Evolutionary conservation across 257 asterid genomes (phyloP), one percentile per base, ranked within the genome.

Genomic region (Osmanthus fragrans): DNA sequence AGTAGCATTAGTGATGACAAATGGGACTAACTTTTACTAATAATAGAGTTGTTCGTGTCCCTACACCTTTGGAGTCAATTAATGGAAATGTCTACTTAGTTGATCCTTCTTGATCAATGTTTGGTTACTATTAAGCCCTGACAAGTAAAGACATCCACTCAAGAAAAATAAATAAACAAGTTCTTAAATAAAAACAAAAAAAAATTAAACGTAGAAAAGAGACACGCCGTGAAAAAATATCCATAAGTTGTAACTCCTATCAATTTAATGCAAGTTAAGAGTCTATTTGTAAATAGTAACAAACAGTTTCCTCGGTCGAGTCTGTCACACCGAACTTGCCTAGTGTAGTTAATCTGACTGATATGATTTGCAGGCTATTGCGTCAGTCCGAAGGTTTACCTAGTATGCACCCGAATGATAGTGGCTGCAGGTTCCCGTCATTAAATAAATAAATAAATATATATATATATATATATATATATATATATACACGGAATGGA

Each of bases 21-120:
- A 63, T 63, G 36, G 69, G 69, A 63, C 69, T 25, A 25, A 1
- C 13, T 23, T 63, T 63, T 63, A 18, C 7, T 23, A 11, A 56
- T 75, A 15, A 45, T 66, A 33, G 72, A 69, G 40, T 40, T 51
- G 66, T 56, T 16, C 29, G 33, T 69, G 73, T 80, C 36, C 81
- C 79, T 65, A 71, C 73, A n/a, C 74, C n/a, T 36, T 51, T 5
- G 42, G 45, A 70, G 66, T 23, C 19, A 60, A 72, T 21, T 51
- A 30, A 39, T 58, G 74, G 75, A 63, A 70, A 13, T 68, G 72
- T 54, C 49, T 40, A 40, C 47, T 18, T 42, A 77, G 63, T 72
- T 70, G 71, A 47, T 75, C 73, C 70, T 67, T 75, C 54, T 73
- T 16, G 37, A 71, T 64, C 76, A 71, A 71, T 34, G 75, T 51